phyloP scores from a whole-genome alignment of 805 yeast genomes.

The Komagataella populi region DNA sequence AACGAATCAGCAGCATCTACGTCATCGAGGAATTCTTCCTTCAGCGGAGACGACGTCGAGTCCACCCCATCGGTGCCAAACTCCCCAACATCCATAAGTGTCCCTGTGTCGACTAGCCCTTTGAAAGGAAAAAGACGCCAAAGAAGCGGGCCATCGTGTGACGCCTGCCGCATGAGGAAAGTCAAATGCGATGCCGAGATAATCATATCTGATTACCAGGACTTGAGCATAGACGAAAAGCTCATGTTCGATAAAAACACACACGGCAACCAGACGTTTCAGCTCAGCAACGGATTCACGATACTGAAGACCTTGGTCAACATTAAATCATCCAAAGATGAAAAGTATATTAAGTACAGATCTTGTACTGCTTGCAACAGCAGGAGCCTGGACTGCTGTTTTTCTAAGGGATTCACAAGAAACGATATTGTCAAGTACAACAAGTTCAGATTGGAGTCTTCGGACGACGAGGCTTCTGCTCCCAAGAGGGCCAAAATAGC shows the following conservation, averaged over 20 bases:
- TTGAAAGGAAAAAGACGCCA: constrained; percentile 27
- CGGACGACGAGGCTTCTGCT: constrained; percentile 1
- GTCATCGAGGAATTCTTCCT: background rate
- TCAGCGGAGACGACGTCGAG: background rate
- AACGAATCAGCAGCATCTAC: background rate
- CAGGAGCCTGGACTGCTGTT: constrained; percentile 32
- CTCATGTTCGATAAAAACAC: background rate
- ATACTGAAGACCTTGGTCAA: constrained; percentile 13
- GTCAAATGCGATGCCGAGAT: constrained; percentile 66
- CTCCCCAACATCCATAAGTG: constrained; percentile 1
- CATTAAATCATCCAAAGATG: constrained; percentile 6
- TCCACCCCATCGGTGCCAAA: background rate
- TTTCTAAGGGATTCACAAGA: constrained; percentile 55
- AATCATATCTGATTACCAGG: constrained; percentile 9
- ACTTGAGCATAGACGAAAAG: background rate
- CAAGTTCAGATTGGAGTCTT: constrained; percentile 3
- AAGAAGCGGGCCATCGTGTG: constrained; percentile 66
- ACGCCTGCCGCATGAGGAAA: constrained; percentile 52
- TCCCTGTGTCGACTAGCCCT: background rate
- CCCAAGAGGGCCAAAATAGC: background rate
- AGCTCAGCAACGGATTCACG: background rate
- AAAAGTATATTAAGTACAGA: constrained; percentile 27
- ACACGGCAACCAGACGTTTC: background rate
- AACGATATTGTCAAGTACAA: constrained; percentile 35
- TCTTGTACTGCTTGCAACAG: constrained; percentile 42